Percentiles rank a stretch among this genome's conserved stretches.
These are phyloP conservation scores for Petunia secreta DNA, from an alignment of 257 asterid genomes.

Conservation along the genomic window DNA sequence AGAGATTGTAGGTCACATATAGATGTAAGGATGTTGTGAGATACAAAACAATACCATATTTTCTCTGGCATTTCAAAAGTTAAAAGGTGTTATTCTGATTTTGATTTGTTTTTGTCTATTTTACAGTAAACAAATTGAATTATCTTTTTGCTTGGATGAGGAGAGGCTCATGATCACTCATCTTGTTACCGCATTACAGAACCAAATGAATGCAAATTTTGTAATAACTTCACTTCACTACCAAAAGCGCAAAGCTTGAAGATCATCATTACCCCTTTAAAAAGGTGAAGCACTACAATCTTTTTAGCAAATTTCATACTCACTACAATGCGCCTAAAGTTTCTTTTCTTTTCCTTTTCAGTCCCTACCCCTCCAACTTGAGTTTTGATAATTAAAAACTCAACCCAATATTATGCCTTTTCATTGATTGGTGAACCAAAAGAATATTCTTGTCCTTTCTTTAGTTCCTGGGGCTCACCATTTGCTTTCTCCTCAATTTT, in stretches of 20 bases:
- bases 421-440: slow-evolving; percentile 18
- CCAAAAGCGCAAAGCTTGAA: not conserved
- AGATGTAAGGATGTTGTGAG: too few species aligned
- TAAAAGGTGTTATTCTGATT: too few species aligned
- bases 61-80: too few species aligned
- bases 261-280: not conserved
- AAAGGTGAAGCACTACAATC: slow-evolving; percentile 4
- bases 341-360: not conserved
- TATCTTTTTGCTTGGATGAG: too few species aligned
- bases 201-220: not conserved
- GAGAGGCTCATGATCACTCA: too few species aligned
- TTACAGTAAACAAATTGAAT: too few species aligned
- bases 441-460: not conserved
- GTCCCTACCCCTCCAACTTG: not conserved
- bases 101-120: too few species aligned
- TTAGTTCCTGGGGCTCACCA: not conserved
- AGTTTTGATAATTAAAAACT: not conserved
- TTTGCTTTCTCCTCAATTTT: slow-evolving; percentile 1
- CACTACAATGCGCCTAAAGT: not conserved
- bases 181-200: too few species aligned
- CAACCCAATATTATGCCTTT: not conserved
- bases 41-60: too few species aligned
- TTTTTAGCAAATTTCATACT: not conserved
- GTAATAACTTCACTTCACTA: not conserved
- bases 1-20: too few species aligned